Evolutionary conservation across 257 asterid species (phyloP).

Genomic region (Nicotiana tabacum): DNA sequence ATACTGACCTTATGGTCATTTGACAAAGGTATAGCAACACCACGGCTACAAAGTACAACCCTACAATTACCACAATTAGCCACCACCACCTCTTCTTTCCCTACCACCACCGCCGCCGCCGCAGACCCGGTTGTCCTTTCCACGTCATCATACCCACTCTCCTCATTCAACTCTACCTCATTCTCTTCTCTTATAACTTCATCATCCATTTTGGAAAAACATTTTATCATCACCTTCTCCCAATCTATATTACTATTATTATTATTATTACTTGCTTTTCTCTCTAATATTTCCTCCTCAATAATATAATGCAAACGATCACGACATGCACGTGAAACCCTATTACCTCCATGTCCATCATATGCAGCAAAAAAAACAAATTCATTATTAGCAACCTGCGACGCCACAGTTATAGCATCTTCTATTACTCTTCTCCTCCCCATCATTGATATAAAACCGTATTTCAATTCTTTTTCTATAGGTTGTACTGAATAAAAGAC

Average conservation of each 20-base stretch:
- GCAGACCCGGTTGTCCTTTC: conserved; percentile 37
- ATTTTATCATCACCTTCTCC: conserved; percentile 32
- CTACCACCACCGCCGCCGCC: conserved; percentile 50
- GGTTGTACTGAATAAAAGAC: too few relatives aligned
- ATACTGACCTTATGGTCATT: conserved; percentile 43
- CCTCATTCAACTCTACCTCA: background rate
- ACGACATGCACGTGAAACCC: conserved; percentile 39
- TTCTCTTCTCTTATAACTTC: conserved; percentile 14
- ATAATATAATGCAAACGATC: conserved; percentile 37
- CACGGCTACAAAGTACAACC: conserved; percentile 52
- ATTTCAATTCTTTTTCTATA: background rate
- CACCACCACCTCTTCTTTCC: conserved; percentile 45
- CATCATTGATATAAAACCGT: conserved; percentile 41
- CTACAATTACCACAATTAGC: conserved; percentile 69
- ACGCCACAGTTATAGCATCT: conserved; percentile 36
- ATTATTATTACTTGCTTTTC: background rate
- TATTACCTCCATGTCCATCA: conserved; percentile 50
- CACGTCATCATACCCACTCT: background rate
- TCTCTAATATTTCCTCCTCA: conserved; percentile 19
- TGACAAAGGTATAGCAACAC: conserved; percentile 35
- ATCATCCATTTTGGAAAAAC: conserved; percentile 41
- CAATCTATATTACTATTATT: conserved; percentile 15
- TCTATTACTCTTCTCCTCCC: conserved; percentile 64
- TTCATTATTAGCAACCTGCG: conserved; percentile 20
- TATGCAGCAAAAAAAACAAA: conserved; percentile 46